phyloP scores from a whole-genome alignment of 140 eudicot genomes.

The Stevia rebaudiana region DNA sequence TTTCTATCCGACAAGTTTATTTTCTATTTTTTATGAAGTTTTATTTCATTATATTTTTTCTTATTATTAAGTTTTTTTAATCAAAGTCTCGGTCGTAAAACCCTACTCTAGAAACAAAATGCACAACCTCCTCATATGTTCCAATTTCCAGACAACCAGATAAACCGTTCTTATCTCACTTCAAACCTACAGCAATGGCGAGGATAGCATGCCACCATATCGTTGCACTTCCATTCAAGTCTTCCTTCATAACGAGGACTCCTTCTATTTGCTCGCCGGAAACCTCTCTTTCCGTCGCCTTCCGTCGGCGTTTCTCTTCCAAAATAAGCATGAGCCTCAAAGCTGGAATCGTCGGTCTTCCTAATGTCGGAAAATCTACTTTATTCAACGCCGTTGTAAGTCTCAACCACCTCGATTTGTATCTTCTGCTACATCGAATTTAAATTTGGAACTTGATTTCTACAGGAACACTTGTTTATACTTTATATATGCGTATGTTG shows the following conservation, averaged over 20 bases:
- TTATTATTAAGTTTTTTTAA: too few relatives aligned
- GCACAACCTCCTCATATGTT: slow-evolving; percentile 12
- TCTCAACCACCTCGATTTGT: slow-evolving; percentile 1
- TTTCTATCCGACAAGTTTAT: too few relatives aligned
- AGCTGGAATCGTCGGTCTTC: slow-evolving; percentile 99
- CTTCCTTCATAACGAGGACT: slow-evolving; percentile 33
- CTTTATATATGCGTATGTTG: not conserved
- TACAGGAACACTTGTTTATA: not conserved
- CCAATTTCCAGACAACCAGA: not conserved
- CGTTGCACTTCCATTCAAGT: slow-evolving; percentile 42
- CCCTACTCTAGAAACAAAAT: slow-evolving; percentile 1
- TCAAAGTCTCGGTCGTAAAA: slow-evolving; percentile 2
- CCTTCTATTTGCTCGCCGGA: slow-evolving; percentile 25
- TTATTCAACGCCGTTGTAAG: slow-evolving; percentile 96
- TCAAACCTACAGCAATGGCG: slow-evolving; percentile 44
- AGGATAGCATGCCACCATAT: slow-evolving; percentile 59
- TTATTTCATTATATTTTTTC: too few relatives aligned
- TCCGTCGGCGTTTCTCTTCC: slow-evolving; percentile 44
- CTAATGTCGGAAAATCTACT: slow-evolving; percentile 96
- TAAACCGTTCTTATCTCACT: slow-evolving; percentile 7
- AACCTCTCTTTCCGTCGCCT: slow-evolving; percentile 22
- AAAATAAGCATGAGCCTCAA: slow-evolving; percentile 76
- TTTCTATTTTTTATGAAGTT: too few relatives aligned
- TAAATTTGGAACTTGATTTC: not conserved
- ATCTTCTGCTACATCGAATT: not conserved